Evolutionary conservation across 805 yeast species (phyloP).

Genomic region (Hanseniaspora taiwanica): DNA sequence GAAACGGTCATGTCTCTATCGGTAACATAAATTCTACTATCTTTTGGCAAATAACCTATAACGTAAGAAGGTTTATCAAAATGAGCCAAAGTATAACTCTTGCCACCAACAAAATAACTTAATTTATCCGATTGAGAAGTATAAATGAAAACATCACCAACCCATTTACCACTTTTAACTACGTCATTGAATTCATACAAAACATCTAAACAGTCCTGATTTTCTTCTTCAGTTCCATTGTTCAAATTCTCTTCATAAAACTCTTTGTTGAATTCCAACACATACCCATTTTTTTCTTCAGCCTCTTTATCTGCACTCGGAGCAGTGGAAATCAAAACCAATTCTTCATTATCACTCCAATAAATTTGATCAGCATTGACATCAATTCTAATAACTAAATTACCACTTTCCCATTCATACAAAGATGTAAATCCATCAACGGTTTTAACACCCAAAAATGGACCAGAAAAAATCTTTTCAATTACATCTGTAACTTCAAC

Average conservation of each 20-base stretch:
- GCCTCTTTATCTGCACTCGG: constrained; percentile 25
- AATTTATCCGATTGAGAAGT: constrained; percentile 79
- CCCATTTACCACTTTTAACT: constrained; percentile 84
- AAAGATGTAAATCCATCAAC: constrained; percentile 68
- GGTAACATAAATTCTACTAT: constrained; percentile 76
- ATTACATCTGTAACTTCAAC: constrained; percentile 59
- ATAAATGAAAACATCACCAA: constrained; percentile 92
- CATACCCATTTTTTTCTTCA: constrained; percentile 46
- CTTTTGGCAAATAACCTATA: constrained; percentile 82
- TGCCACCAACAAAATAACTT: constrained; percentile 91
- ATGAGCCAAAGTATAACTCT: constrained; percentile 82
- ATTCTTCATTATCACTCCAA: constrained; percentile 92
- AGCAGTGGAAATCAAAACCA: constrained; percentile 58
- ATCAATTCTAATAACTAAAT: constrained; percentile 76
- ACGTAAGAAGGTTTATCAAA: constrained; percentile 79
- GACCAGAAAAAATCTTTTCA: constrained; percentile 77
- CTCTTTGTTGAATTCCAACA: constrained; percentile 60
- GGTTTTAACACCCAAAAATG: constrained; percentile 73
- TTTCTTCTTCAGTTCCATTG: constrained; percentile 69
- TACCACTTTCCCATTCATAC: constrained; percentile 88
- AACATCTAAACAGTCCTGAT: constrained; percentile 75
- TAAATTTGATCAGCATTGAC: constrained; percentile 68
- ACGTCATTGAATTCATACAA: constrained; percentile 70
- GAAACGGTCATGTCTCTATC: constrained; percentile 81
- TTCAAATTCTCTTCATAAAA: constrained; percentile 49